Conservation (phyloP, 352 stramenopile genomes). For the Phytophthora macrochlamydospora region DNA sequence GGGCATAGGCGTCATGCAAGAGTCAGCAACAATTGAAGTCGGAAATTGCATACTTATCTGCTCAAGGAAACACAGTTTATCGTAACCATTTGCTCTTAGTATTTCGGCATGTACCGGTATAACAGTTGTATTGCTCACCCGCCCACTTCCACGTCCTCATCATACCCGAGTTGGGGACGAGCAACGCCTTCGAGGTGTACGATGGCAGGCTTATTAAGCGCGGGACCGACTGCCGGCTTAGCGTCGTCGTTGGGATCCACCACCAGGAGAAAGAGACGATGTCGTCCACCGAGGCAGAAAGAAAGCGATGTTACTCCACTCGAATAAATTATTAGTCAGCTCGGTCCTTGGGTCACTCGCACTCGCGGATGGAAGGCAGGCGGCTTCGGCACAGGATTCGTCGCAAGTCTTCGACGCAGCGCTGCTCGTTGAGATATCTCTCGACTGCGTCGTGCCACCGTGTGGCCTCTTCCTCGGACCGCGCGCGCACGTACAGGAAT, state of each 20-base stretch:
- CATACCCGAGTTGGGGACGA: conserved; percentile 17
- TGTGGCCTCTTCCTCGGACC: conserved; percentile 53
- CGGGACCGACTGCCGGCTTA: conserved; percentile 46
- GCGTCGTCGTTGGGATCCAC: conserved; percentile 49
- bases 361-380: conserved; percentile 63
- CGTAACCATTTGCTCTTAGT: background rate
- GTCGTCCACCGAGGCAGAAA: conserved; percentile 27
- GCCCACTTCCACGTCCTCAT: conserved; percentile 22
- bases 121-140: too few species aligned
- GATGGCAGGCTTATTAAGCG: conserved; percentile 56
- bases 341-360: conserved; percentile 20
- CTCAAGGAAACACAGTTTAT: conserved; percentile 13
- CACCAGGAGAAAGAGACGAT: conserved; percentile 49
- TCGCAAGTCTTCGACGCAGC: conserved; percentile 49
- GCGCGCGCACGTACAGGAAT: conserved; percentile 53
- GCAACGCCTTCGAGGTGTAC: conserved; percentile 42
- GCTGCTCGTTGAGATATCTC: conserved; percentile 47
- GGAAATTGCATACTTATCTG: conserved; percentile 7
- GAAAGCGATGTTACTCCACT: too few species aligned
- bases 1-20: conserved; percentile 34
- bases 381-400: conserved; percentile 49
- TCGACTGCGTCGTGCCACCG: conserved; percentile 64
- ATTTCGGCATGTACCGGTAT: background rate
- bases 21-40: background rate
- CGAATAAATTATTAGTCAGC: conserved; percentile 18